Base-by-base conservation (phyloP, 768 basidiomycete species). In the Lactarius psammicola region DNA sequence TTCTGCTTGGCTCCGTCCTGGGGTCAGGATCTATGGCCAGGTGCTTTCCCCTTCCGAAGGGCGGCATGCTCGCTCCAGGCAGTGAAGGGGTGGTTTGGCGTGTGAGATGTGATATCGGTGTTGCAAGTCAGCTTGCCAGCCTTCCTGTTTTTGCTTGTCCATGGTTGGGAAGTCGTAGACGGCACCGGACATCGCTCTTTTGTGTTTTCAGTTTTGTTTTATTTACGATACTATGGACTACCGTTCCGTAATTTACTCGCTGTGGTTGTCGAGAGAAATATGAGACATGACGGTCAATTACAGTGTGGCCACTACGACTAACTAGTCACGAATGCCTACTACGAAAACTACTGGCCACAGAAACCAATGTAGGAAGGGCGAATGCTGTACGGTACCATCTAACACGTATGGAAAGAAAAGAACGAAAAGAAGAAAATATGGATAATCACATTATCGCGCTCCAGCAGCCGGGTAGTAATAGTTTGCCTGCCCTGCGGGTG, bases 1-100 rank as follows among this genome's bases (percentile, higher is more conserved):
- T 65, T 74, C 72, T 72, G 65, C 70, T 69, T 60, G 55, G 60
- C 67, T 68, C 67, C 54, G 42, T 59, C 65, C 59, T 66, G 64
- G 69, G 69, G 70, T 69, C 65, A 68, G 69, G 72, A 64, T 56
- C 38, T 36, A 68, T 67, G 71, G 71, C 49, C 60, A 58, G 72
- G 68, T 70, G 62, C 72, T 72, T 74, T 74, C 72, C 71, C 70
- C 72, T 67, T 71, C 69, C 57, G 66, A 70, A 71, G 72, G 68
- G 72, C 61, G 57, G 38, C 60, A 36, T 15, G 58, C 49, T 51
- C 59, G 70, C 69, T 64, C 71, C 57, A 73, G 72, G 74, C 70
- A 68, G 61, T 55, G 73, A 72, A 71, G 74, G 72, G 74, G 73
- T 75, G 74, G 73, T 75, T 75, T 75, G 69, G 62, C 73, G 72